Evolutionary conservation across 2,329 filamentous ascomycete genomes (phyloP).

Genomic region (Hypoxylon sp.): DNA sequence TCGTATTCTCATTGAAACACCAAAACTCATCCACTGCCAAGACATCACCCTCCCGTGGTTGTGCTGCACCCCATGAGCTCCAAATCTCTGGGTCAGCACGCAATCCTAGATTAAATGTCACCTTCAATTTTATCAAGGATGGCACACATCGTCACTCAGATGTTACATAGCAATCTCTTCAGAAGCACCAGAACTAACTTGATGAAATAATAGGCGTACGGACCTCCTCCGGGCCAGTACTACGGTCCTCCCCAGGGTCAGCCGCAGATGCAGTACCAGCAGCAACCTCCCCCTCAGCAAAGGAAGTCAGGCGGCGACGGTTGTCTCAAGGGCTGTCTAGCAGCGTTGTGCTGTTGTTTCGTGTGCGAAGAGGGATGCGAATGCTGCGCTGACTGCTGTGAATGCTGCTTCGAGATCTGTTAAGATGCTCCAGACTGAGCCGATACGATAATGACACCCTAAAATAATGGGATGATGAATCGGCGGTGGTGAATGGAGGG

Average conservation of each 20-base stretch:
- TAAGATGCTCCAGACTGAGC: conserved; percentile 44
- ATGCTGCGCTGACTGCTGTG: conserved; percentile 64
- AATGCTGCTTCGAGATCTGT: conserved; percentile 59
- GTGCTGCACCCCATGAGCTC: conserved; percentile 25
- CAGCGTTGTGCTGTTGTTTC: conserved; percentile 66
- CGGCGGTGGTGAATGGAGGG: conserved; percentile 12
- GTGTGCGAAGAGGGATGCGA: conserved; percentile 67
- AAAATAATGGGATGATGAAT: conserved; percentile 22
- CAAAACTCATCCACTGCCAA: conserved; percentile 29
- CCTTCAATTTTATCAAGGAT: conserved; percentile 11
- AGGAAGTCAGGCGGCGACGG: conserved; percentile 55
- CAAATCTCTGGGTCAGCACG: conserved; percentile 27
- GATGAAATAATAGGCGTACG: conserved; percentile 55
- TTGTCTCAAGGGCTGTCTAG: conserved; percentile 64
- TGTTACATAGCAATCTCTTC: conserved; percentile 6
- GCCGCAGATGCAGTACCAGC: conserved; percentile 63
- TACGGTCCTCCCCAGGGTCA: conserved; percentile 60
- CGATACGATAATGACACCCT: conserved; percentile 36
- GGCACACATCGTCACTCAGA: background rate
- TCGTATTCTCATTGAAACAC: conserved; percentile 28
- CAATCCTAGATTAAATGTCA: conserved; percentile 22
- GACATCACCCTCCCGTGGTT: conserved; percentile 17
- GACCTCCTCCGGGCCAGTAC: conserved; percentile 58
- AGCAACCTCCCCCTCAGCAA: conserved; percentile 58
- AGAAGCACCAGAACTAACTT: conserved; percentile 20